Conservation (phyloP, 441 rosid species). For the Populus hybrid region DNA sequence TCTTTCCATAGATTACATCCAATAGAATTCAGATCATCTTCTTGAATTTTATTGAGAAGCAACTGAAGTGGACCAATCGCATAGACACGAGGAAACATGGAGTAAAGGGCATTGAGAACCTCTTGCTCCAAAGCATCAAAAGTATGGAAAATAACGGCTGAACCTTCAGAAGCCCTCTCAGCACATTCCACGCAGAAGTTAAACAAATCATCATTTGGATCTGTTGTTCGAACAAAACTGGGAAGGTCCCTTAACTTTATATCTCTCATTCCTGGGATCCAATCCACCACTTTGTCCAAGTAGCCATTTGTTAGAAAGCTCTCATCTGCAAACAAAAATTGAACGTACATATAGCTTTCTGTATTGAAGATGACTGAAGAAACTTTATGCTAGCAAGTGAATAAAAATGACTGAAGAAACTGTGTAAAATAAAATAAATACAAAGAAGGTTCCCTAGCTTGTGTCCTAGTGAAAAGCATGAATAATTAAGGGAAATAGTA, state of each 20-base stretch:
- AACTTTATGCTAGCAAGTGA: neutral
- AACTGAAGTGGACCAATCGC: neutral
- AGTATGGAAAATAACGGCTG: no score
- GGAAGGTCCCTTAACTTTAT: constrained; percentile 2
- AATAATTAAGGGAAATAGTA: neutral
- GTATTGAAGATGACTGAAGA: no score
- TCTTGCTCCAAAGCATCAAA: neutral
- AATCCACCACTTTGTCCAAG: neutral
- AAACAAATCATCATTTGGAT: no score
- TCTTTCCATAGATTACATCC: neutral
- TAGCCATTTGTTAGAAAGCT: constrained; percentile 1
- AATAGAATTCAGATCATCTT: neutral
- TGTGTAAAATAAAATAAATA: neutral
- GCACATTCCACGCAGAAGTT: no score
- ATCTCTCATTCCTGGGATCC: constrained; percentile 11
- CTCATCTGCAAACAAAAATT: constrained; percentile 2
- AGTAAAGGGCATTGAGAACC: neutral
- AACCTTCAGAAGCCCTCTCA: no score
- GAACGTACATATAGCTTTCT: neutral
- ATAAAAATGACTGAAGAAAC: neutral
- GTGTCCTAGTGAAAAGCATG: neutral
- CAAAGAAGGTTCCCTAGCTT: neutral
- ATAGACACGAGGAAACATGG: neutral
- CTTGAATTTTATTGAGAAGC: neutral
- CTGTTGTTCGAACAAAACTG: neutral